These are phyloP conservation scores for Ceratobasidium sp. DNA, from an alignment of 1,284 basidiomycete species.

Conservation along the genomic window DNA sequence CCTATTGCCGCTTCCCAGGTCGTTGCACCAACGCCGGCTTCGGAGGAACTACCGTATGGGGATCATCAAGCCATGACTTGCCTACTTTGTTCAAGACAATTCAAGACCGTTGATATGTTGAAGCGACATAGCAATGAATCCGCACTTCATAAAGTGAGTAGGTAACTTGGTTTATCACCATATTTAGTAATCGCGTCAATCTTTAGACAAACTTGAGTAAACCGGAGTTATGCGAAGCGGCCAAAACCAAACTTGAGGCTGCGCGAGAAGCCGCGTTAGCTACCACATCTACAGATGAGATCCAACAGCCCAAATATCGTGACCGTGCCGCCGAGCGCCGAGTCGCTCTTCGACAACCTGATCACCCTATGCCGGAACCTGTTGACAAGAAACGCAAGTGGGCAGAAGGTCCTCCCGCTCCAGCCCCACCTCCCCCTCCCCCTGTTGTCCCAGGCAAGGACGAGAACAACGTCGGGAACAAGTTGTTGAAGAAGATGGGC, in stretches of 20 bases:
- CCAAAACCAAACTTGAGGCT: slow-evolving; percentile 70
- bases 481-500: slow-evolving; percentile 93
- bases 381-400: slow-evolving; percentile 50
- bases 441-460: slow-evolving; percentile 75
- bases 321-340: slow-evolving; percentile 91
- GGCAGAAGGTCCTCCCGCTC: slow-evolving; percentile 68
- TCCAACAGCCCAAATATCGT: slow-evolving; percentile 75
- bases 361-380: slow-evolving; percentile 55
- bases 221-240: slow-evolving; percentile 69
- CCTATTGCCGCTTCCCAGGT: slow-evolving; percentile 13
- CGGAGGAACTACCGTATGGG: slow-evolving; percentile 44
- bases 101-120: slow-evolving; percentile 85
- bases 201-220: slow-evolving; percentile 84
- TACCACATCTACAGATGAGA: slow-evolving; percentile 48
- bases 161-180: too few species aligned
- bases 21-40: slow-evolving; percentile 5
- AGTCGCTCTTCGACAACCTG: slow-evolving; percentile 87
- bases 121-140: slow-evolving; percentile 89
- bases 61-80: slow-evolving; percentile 70
- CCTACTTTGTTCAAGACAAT: slow-evolving; percentile 88
- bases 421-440: slow-evolving; percentile 65
- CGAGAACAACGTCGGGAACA: slow-evolving; percentile 84
- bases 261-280: slow-evolving; percentile 51
- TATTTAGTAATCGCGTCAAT: slow-evolving; percentile 19
- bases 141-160: slow-evolving; percentile 83